A percentile compares a stretch with the other conserved stretches of the same genome.
Conservation (phyloP, 495 filamentous ascomycete genomes). For the Pseudomonodictys pantanalensis region DNA sequence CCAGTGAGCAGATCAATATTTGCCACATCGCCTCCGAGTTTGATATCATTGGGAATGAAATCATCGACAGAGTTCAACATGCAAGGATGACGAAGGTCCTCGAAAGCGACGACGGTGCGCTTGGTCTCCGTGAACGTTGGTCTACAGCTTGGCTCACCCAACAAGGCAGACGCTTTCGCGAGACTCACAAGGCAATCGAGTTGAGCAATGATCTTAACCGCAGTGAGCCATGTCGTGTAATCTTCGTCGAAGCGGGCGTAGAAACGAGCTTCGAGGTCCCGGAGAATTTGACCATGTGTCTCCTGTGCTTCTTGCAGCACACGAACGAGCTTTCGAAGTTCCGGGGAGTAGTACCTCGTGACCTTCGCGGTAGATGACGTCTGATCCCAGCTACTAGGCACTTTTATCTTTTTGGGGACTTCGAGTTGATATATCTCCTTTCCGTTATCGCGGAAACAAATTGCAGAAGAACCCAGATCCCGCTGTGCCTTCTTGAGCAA, state of each 20-base stretch:
- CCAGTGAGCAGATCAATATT: conserved; percentile 94
- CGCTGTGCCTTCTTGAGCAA: conserved; percentile 68
- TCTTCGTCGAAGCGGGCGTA: conserved; percentile 83
- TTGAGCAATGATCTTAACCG: conserved; percentile 82
- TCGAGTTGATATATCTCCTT: conserved; percentile 98
- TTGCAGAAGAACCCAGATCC: conserved; percentile 62
- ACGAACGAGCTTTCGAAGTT: conserved; percentile 76
- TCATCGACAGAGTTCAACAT: conserved; percentile 83
- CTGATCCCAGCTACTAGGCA: conserved; percentile 87
- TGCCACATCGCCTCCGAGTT: conserved; percentile 70
- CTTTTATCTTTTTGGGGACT: conserved; percentile 77
- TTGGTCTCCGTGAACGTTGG: conserved; percentile 81
- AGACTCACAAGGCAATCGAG: conserved; percentile 94
- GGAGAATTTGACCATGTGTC: conserved; percentile 87
- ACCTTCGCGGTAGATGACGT: conserved; percentile 90
- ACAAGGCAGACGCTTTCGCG: conserved; percentile 75
- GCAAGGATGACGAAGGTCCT: conserved; percentile 91
- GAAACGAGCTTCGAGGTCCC: conserved; percentile 79
- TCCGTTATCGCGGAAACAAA: conserved; percentile 83
- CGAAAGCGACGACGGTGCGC: conserved; percentile 80
- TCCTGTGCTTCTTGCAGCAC: conserved; percentile 91
- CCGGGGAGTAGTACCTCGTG: conserved; percentile 91
- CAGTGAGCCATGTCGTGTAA: conserved; percentile 81
- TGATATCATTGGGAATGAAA: conserved; percentile 96
- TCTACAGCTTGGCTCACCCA: conserved; percentile 85